Evolutionary conservation across 1,284 basidiomycete species (phyloP), one percentile per base, ranked within the genome.

Genomic region (Abortiporus biennis): DNA sequence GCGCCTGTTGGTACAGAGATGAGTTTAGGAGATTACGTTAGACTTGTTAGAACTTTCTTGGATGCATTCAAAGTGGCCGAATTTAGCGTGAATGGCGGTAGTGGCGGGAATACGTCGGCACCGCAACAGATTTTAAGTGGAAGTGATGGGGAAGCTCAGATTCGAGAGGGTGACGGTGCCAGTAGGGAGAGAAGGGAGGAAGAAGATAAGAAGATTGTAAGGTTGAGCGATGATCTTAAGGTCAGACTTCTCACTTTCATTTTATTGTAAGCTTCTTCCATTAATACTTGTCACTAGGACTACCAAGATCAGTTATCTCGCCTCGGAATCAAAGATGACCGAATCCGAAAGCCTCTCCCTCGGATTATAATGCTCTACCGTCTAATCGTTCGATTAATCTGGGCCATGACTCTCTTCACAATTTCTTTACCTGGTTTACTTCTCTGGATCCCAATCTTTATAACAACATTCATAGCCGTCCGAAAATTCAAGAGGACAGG

Each of bases 1-100:
- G 88, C 79, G 1, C 89, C 89, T 1, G 64, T 92, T 4, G 90
- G 89, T 30, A 92, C 90, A 8, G 68, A 65, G 8, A 88, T 92
- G 81, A 76, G 71, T 41, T 67, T 92, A 6, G 88, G 88, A 3
- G 84, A 92, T 57, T 79, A 87, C 56, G 80, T 92, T 19, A 75
- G 88, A n/a, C 71, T 88, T 2, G 77, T 73, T 22, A 69, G 78
- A 47, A 69, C 71, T 23, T 92, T 92, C 56, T 66, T 88, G 11
- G 85, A 89, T 49, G 80, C 73, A 1, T 87, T 92, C 63, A 85
- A 85, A 56, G 61, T 53, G 54, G 67, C 54, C 2, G 54, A 57
- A 33, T 1, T 48, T 5, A 15, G 21, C 16, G 19, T 37, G 5
- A 21, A 37, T 8, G 15, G 19, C 12, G 38, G 19, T 4, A 24